A percentile compares a stretch with the other conserved stretches of the same genome.
phyloP scores from a whole-genome alignment of 371 early-diverging fungal genomes.

The Dinochytrium kinnereticum region DNA sequence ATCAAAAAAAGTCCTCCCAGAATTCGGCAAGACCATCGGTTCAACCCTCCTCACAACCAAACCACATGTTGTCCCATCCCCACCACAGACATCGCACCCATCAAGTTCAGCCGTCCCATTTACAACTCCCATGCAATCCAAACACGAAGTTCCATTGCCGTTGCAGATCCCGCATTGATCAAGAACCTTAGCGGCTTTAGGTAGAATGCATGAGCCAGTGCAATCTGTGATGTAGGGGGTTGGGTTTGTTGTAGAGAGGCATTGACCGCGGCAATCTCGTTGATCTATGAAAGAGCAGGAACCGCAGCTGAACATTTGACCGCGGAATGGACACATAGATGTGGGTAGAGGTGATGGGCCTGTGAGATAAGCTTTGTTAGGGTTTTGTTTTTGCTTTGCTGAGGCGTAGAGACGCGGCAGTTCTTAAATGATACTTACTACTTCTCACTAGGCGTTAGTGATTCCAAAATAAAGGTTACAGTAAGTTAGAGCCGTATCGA shows the following conservation, averaged over 20 bases:
- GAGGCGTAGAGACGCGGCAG: too few relatives aligned
- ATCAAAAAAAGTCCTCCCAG: slow-evolving; percentile 16
- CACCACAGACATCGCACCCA: slow-evolving; percentile 31
- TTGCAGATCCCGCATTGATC: slow-evolving; percentile 33
- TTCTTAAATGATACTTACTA: too few relatives aligned
- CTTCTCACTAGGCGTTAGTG: too few relatives aligned
- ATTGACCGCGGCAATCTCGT: slow-evolving; percentile 29
- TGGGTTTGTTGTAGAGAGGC: neutral
- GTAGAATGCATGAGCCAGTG: slow-evolving; percentile 18
- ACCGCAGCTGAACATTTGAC: slow-evolving; percentile 26
- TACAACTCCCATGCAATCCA: slow-evolving; percentile 27
- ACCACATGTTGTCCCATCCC: slow-evolving; percentile 24
- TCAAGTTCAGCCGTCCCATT: slow-evolving; percentile 24
- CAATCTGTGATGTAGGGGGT: slow-evolving; percentile 16
- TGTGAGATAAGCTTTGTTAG: neutral
- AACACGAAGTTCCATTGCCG: slow-evolving; percentile 23
- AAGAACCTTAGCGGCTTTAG: neutral
- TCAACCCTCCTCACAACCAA: slow-evolving; percentile 5
- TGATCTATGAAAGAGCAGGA: slow-evolving; percentile 18
- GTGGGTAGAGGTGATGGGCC: neutral
- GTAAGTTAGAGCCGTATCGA: too few relatives aligned
- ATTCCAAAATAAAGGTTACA: too few relatives aligned
- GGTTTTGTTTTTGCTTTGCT: neutral
- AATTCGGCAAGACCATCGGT: slow-evolving; percentile 29
- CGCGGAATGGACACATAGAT: neutral